phyloP scores from a whole-genome alignment of 176 grass and related monocot genomes.

The Musa itinerans region DNA sequence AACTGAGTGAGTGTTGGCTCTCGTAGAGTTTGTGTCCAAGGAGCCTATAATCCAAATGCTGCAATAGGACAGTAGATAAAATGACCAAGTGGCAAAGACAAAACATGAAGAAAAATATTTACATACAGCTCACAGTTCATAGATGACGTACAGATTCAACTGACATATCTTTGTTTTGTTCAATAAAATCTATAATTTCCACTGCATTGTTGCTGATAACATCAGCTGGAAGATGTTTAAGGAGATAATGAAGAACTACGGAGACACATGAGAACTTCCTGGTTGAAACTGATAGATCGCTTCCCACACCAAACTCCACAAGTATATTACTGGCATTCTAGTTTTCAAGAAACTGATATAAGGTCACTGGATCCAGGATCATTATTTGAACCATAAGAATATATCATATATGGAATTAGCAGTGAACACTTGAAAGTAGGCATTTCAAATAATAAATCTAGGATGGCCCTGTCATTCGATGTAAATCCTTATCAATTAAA shows the following conservation, averaged over 20 bases:
- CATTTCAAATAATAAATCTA: background rate
- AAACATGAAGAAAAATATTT: background rate
- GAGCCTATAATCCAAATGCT: constrained; percentile 14
- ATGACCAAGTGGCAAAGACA: background rate
- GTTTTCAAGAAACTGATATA: background rate
- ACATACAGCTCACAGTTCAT: background rate
- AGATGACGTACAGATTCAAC: constrained; percentile 5
- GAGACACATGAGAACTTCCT: constrained; percentile 17
- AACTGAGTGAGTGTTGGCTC: background rate
- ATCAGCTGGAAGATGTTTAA: constrained; percentile 21
- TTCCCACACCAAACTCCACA: constrained; percentile 11
- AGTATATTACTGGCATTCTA: constrained; percentile 5
- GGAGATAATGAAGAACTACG: constrained; percentile 10
- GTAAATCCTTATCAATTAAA: background rate
- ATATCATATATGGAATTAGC: background rate
- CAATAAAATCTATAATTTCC: constrained; percentile 15
- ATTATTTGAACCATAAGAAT: background rate
- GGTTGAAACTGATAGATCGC: background rate
- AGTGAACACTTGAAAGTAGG: background rate
- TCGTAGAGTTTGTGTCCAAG: constrained; percentile 12
- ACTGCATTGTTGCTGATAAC: constrained; percentile 8
- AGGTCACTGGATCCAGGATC: background rate
- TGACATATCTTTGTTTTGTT: constrained; percentile 16
- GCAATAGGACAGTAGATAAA: background rate
- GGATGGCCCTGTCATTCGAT: background rate